Conservation (phyloP, 2,329 filamentous ascomycete genomes). For the Colletotrichum caudatum region DNA sequence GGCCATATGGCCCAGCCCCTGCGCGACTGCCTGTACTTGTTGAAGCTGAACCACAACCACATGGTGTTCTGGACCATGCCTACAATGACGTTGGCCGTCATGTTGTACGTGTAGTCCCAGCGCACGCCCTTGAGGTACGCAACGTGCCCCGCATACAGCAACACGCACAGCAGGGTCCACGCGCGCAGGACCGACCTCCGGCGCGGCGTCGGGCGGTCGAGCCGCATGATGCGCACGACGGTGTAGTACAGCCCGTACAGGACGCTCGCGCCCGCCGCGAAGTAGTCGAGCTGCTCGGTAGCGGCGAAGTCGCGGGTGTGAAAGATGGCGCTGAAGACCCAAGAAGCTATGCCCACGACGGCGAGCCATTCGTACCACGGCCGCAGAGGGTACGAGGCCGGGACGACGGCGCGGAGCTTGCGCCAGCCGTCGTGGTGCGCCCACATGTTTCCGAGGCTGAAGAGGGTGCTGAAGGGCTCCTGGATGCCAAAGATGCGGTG, state of each 20-base stretch:
- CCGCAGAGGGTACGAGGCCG: slow-evolving; percentile 78
- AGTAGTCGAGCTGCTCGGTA: slow-evolving; percentile 97
- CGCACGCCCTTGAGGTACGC: slow-evolving; percentile 85
- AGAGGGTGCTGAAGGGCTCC: slow-evolving; percentile 93
- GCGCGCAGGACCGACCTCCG: slow-evolving; percentile 68
- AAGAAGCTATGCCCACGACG: slow-evolving; percentile 83
- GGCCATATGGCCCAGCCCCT: slow-evolving; percentile 90
- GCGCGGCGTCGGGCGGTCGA: slow-evolving; percentile 70
- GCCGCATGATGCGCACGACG: slow-evolving; percentile 82
- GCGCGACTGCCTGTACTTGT: slow-evolving; percentile 77
- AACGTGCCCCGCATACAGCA: slow-evolving; percentile 81
- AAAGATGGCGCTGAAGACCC: slow-evolving; percentile 91
- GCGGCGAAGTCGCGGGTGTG: slow-evolving; percentile 87
- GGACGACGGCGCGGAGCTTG: slow-evolving; percentile 77
- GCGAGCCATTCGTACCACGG: slow-evolving; percentile 85
- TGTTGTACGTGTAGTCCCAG: slow-evolving; percentile 99
- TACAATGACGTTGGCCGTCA: slow-evolving; percentile 89
- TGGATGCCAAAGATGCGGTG: slow-evolving; percentile 90
- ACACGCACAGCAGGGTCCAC: slow-evolving; percentile 81
- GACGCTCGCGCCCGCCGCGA: slow-evolving; percentile 89
- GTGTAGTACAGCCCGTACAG: slow-evolving; percentile 93
- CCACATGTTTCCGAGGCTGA: slow-evolving; percentile 90
- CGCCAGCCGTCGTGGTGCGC: slow-evolving; percentile 84
- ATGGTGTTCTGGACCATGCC: slow-evolving; percentile 84
- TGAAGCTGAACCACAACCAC: slow-evolving; percentile 87